Base-by-base conservation (phyloP, 352 stramenopile genomes). In the Pythium phragmiticola region DNA sequence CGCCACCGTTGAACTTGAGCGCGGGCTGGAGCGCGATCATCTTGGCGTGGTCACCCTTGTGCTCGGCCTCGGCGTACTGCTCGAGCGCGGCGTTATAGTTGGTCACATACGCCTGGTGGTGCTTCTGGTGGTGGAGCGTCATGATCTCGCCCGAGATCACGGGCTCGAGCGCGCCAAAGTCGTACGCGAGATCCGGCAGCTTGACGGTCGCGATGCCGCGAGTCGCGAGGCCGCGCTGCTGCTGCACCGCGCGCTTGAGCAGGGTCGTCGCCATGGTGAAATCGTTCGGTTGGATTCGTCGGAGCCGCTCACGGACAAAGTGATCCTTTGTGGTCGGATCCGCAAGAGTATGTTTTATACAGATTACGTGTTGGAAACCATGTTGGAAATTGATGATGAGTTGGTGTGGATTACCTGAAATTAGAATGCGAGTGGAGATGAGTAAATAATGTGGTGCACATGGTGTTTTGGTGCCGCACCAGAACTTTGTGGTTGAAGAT, bases 1-100 rank as follows among this genome's bases (percentile, higher is more conserved):
- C 97, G 14, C 97, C 97, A 19, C 96, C 97, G 79, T 99, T 99
- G 78, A 99, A 99, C 70, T 98, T 97, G 50, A 99, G 80, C 39
- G 94, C 95, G 14, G 77, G 79, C 66, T 98, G 88, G 23, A 98
- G 75, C 45, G 77, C 83, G 68, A 98, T 95, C 61, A 98, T 87
- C 61, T 86, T 90, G 52, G 84, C 88, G 65, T 98, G 81, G 78
- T 99, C 92, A 28, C 72, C 63, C 71, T 92, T 92, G 47, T 71
- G 63, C 70, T 95, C 75, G 41, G 95, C 95, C 54, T 93, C 83
- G 45, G 95, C 92, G 62, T 97, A 89, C 80, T 98, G 96, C 78
- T 98, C 96, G 17, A 97, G 65, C 16, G 94, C 79, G 23, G 72
- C 81, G 73, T 98, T 99, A 65, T 98, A 90, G 82, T 99, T 99